Conservation (phyloP, 2,329 filamentous ascomycete species). For the Phaeosphaeria sp. region DNA sequence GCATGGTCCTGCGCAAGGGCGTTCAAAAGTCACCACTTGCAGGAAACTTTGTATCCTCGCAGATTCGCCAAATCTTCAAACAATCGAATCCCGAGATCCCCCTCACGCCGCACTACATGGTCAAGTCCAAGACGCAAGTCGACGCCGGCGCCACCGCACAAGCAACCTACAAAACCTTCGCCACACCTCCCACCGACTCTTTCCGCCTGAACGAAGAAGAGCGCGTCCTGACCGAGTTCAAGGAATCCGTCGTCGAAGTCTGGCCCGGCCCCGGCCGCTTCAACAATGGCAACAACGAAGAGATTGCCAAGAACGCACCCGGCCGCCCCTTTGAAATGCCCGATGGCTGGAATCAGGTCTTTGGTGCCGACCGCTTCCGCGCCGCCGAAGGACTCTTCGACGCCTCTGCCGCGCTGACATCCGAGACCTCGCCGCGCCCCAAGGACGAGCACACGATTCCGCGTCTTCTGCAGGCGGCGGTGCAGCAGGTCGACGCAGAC, state of each 20-base stretch:
- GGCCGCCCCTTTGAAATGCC: conserved; percentile 96
- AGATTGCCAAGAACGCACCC: conserved; percentile 73
- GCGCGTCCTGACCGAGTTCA: conserved; percentile 92
- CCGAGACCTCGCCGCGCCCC: conserved; percentile 58
- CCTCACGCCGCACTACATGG: conserved; percentile 83
- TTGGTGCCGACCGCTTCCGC: conserved; percentile 84
- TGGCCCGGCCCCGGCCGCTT: conserved; percentile 83
- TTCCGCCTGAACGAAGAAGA: conserved; percentile 90
- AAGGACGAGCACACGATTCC: conserved; percentile 82
- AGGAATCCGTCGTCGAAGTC: conserved; percentile 94
- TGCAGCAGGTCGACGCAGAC: conserved; percentile 86
- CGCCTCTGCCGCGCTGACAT: conserved; percentile 72
- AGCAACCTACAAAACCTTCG: conserved; percentile 75
- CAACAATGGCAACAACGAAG: conserved; percentile 68
- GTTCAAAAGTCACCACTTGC: conserved; percentile 85
- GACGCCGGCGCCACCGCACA: conserved; percentile 83
- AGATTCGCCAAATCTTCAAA: conserved; percentile 81
- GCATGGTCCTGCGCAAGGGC: conserved; percentile 87
- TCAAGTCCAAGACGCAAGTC: conserved; percentile 86
- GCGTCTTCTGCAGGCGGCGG: conserved; percentile 76
- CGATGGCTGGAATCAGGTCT: conserved; percentile 94
- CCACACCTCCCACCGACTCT: conserved; percentile 65
- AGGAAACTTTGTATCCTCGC: conserved; percentile 87
- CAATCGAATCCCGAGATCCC: conserved; percentile 72
- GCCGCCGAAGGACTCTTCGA: conserved; percentile 92